A percentile compares a stretch with the other conserved stretches of the same genome.
These are phyloP conservation scores for Pyricularia sp. DNA, from an alignment of 2,329 filamentous ascomycete genomes.

Conservation along the genomic window DNA sequence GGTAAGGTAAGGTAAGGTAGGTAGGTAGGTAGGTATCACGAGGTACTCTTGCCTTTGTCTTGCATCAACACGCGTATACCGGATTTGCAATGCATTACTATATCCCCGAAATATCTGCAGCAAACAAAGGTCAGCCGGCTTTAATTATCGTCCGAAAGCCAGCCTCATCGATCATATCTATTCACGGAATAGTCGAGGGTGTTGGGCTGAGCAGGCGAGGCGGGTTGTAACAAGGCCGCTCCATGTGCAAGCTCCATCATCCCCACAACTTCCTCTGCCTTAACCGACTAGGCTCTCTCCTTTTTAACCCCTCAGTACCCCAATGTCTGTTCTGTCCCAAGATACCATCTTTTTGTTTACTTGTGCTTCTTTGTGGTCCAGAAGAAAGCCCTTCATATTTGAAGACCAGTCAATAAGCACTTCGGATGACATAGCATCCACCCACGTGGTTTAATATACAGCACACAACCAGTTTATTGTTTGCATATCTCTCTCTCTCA, in stretches of 20 bases:
- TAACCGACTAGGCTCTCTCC: neutral
- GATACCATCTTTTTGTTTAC: neutral
- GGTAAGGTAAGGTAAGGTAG: too few species aligned
- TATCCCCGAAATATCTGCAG: neutral
- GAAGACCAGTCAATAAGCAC: too few species aligned
- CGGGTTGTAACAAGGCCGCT: neutral
- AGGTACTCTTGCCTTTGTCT: too few species aligned
- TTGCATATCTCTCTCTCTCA: too few species aligned
- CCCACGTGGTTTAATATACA: neutral
- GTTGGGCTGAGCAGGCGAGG: neutral
- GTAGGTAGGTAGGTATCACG: too few species aligned
- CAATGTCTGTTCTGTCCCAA: neutral
- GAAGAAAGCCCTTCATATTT: neutral
- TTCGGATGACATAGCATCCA: neutral
- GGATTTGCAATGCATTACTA: neutral
- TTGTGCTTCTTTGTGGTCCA: neutral
- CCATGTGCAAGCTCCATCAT: neutral
- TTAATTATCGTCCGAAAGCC: neutral
- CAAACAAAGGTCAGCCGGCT: neutral
- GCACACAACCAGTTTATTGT: neutral
- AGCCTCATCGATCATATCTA: neutral
- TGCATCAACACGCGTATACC: neutral
- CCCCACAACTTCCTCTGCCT: neutral
- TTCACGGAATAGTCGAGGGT: neutral
- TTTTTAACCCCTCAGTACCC: neutral